Base-by-base conservation (phyloP, 192 early-diverging fungal species). In the Thamnidium elegans region DNA sequence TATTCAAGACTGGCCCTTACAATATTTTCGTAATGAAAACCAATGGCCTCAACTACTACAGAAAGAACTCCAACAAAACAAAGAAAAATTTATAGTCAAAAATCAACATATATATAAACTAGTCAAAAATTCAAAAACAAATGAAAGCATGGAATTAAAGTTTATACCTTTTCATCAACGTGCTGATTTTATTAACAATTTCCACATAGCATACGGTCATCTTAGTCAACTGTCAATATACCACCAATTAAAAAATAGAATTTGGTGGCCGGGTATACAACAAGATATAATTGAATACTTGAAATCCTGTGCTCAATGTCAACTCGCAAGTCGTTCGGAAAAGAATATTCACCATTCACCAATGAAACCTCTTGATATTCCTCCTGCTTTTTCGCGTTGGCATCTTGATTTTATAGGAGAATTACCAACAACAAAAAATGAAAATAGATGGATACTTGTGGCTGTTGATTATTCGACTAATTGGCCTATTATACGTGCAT, bases 381-480 rank as follows among this genome's bases (percentile, higher is more conserved):
- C 52, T 13, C 14, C 52, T 54, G 21, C 52, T 1, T 58, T 58
- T 43, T 15, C 32, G 3, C 15, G 34, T 20, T 58, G 56, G 43
- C 58, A 59, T 45, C 44, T 59, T 13, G 50, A 64, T 44, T 64
- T 64, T 26, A 54, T 64, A 1, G 63, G 63, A 7, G 14, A 17
- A 15, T 34, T 64, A 11, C 51, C 50, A 6, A 44, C 9, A 7
- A 54, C 63, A 8, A 15, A 13, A 0, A 19, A 44, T 13, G 50
- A 42, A 13, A 74, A 74, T 23, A 7, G 30, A 2, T 75, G 68
- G 61, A 62, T 75, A 0, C 26, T 74, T 0, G 39, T 63, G 0
- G 72, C 67, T 30, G 60, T 65, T n/a, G 73, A 75, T 36, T 70
- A 69, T 39, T 19, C 58, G 0, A 75, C 61, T 10, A 67, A 63